Conservation (phyloP, 1,139 yeast genomes). For the Candida smagusa region DNA sequence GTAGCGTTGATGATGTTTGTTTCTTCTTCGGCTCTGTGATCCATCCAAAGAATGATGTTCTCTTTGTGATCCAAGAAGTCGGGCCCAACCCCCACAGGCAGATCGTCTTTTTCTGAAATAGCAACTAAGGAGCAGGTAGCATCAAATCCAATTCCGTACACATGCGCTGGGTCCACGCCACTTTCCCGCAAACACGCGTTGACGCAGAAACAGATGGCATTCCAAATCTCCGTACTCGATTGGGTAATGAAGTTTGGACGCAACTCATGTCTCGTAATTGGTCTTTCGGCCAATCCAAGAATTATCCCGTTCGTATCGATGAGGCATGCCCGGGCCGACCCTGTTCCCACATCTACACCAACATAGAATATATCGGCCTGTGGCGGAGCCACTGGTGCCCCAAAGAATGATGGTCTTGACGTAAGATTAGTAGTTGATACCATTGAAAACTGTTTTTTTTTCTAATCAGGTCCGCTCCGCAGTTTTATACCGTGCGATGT, state of each 20-base stretch:
- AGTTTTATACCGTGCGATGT: too few species aligned
- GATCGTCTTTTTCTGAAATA: conserved; percentile 58
- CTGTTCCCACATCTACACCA: conserved; percentile 98
- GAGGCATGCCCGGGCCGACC: conserved; percentile 92
- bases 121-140: conserved; percentile 96
- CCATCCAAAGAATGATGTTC: conserved; percentile 95
- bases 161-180: conserved; percentile 60
- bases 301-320: conserved; percentile 83
- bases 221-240: conserved; percentile 92
- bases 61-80: conserved; percentile 70
- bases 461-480: too few species aligned
- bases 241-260: conserved; percentile 75
- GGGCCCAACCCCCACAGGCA: conserved; percentile 90
- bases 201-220: conserved; percentile 79
- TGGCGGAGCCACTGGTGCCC: conserved; percentile 37
- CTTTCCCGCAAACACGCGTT: conserved; percentile 69
- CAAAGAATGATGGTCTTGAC: conserved; percentile 39
- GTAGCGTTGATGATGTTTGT: conserved; percentile 79
- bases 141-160: conserved; percentile 90
- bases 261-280: conserved; percentile 72
- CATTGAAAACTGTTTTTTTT: conserved; percentile 2
- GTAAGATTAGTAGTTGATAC: conserved; percentile 39
- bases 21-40: conserved; percentile 91
- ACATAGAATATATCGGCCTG: conserved; percentile 62
- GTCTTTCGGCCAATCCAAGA: conserved; percentile 74